Conservation (phyloP, 2,329 filamentous ascomycete genomes). For the Leptographium flavum region DNA sequence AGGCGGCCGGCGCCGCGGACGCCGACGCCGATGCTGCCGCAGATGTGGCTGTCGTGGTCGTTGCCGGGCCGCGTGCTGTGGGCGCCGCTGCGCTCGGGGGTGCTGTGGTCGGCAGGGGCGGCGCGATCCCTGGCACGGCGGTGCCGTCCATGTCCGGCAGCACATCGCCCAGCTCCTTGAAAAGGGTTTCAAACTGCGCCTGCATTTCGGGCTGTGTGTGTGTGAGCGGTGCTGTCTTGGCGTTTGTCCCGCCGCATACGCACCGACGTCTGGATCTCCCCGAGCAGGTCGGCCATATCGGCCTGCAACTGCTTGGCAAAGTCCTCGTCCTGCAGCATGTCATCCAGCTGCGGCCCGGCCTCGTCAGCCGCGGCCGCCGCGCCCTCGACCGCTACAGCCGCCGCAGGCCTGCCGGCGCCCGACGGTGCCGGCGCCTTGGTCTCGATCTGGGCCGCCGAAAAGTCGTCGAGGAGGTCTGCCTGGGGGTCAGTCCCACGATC, state of each 20-base stretch:
- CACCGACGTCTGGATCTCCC: conserved; percentile 50
- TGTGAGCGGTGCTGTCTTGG: background rate
- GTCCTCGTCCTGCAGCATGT: conserved; percentile 52
- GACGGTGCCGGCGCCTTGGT: conserved; percentile 22
- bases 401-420: background rate
- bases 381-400: too few species aligned
- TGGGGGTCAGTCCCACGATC: background rate
- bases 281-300: conserved; percentile 75
- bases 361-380: conserved; percentile 11
- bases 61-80: conserved; percentile 1
- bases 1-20: conserved; percentile 10
- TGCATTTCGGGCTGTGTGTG: conserved; percentile 51
- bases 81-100: background rate
- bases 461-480: conserved; percentile 83
- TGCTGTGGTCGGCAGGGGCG: background rate
- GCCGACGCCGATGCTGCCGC: background rate
- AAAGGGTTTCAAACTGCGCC: conserved; percentile 62
- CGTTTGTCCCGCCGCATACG: conserved; percentile 11
- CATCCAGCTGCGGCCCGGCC: conserved; percentile 17
- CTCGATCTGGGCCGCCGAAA: conserved; percentile 51
- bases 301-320: conserved; percentile 79
- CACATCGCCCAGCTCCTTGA: conserved; percentile 48
- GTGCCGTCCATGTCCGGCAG: conserved; percentile 21
- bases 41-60: background rate
- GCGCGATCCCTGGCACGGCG: conserved; percentile 8